Base-by-base conservation (phyloP, 1,284 basidiomycete species). In the Bjerkandera adusta region DNA sequence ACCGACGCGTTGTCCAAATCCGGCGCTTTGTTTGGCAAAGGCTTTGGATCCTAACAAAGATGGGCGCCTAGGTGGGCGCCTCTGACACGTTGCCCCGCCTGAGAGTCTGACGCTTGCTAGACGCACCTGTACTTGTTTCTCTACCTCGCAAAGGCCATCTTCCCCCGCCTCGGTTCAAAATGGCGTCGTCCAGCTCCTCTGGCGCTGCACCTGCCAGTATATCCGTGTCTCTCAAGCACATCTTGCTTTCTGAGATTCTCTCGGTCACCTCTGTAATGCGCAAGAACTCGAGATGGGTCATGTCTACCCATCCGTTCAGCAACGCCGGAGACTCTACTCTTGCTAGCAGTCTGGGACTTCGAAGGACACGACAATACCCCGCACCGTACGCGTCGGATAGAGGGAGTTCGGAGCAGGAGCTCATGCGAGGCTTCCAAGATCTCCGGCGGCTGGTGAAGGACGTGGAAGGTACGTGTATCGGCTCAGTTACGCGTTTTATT, bases 201-300 rank as follows among this genome's bases (percentile, higher is more conserved):
- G 15, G 18, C 44, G 13, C 27, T 34, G 18, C 25, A 34, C 29
- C 18, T 33, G 27, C 13, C 15, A 8, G 16, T 51, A 26, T 36
- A 30, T 49, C 49, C 7, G 72, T 83, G 43, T 79, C 84, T 29
- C 68, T 75, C 29, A 83, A 83, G 50, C 90, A 95, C 76, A 80
- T 95, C 37, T 66, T 96, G 21, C 78, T 86, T 52, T 85, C 90
- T 30, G 95, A 98, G 74, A 90, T 97, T 54, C 77, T 95, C 46
- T 78, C 92, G 10, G 90, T 99, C 57, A 97, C 93, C 33, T 92
- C 93, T 3, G 80, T 84, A n/a, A 97, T 99, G 92, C 89, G 96
- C 65, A 92, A 95, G 71, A 96, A 96, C 68, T 92, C 92, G 39
- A 83, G 93, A 41, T 96, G 93, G 93, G 86, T 92, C 12, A 78